Percentiles rank a stretch among this genome's conserved stretches.
Evolutionary conservation across 495 filamentous ascomycete species (phyloP).

Genomic region (Penicillium daleae): DNA sequence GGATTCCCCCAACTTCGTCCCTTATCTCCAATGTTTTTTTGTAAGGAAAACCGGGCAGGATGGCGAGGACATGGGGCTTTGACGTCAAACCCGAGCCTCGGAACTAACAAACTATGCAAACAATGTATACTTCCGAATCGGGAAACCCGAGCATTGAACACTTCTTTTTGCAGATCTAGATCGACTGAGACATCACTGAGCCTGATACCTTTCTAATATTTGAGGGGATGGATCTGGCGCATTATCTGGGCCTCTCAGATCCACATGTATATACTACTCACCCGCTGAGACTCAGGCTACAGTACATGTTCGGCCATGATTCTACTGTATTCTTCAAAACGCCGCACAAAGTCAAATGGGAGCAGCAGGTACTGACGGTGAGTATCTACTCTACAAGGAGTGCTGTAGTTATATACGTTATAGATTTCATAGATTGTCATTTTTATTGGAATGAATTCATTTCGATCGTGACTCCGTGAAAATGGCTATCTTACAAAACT

Average conservation of each 20-base stretch:
- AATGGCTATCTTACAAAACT: constrained; percentile 12
- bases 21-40: not conserved
- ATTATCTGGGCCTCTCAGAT: no score
- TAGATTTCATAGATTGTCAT: not conserved
- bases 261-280: not conserved
- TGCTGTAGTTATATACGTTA: not conserved
- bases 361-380: not conserved
- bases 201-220: no score
- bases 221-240: no score
- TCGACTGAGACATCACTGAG: not conserved
- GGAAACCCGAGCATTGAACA: constrained; percentile 4
- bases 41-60: constrained; percentile 19
- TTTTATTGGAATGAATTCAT: constrained; percentile 13
- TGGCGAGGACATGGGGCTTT: constrained; percentile 10
- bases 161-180: not conserved
- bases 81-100: constrained; percentile 22
- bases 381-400: not conserved
- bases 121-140: constrained; percentile 4
- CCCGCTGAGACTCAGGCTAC: no score
- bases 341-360: no score
- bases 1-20: constrained; percentile 21
- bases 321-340: no score
- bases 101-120: constrained; percentile 18
- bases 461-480: constrained; percentile 24
- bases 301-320: not conserved